Conservation (phyloP, 768 basidiomycete species). For the Amanita exitialis region DNA sequence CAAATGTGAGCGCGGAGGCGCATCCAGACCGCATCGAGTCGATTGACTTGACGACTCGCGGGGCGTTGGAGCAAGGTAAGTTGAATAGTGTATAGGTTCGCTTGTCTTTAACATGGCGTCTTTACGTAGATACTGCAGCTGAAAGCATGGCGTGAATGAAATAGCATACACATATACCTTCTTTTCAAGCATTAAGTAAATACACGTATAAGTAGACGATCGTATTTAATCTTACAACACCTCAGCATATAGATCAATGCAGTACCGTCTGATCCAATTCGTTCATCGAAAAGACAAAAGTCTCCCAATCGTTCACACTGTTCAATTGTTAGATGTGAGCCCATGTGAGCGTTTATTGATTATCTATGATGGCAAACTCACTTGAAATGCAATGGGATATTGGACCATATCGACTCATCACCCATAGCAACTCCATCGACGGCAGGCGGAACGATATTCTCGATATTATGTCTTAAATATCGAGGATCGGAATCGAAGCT, state of each 20-base stretch:
- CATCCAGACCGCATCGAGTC: neutral
- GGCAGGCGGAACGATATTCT: neutral
- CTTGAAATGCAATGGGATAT: slow-evolving; percentile 44
- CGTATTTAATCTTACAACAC: neutral
- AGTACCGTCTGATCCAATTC: neutral
- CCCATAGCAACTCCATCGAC: neutral
- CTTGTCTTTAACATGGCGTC: neutral
- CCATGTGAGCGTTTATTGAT: neutral
- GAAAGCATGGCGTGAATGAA: too few relatives aligned
- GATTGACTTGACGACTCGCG: too few relatives aligned
- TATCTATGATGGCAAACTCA: slow-evolving; percentile 17
- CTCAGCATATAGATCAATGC: neutral
- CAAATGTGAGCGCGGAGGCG: neutral
- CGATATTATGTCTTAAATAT: neutral
- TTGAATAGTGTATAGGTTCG: too few relatives aligned
- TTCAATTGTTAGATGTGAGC: slow-evolving; percentile 4
- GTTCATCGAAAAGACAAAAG: slow-evolving; percentile 7
- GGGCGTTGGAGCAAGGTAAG: too few relatives aligned
- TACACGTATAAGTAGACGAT: neutral
- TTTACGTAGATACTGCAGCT: neutral
- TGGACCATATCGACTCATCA: slow-evolving; percentile 42
- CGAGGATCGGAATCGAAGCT: neutral
- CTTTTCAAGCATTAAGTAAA: neutral
- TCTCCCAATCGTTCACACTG: slow-evolving; percentile 15
- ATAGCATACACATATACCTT: neutral